Evolutionary conservation across 2,329 filamentous ascomycete species (phyloP), one percentile per base, ranked within the genome.

Genomic region (Thielaviopsis musarum): DNA sequence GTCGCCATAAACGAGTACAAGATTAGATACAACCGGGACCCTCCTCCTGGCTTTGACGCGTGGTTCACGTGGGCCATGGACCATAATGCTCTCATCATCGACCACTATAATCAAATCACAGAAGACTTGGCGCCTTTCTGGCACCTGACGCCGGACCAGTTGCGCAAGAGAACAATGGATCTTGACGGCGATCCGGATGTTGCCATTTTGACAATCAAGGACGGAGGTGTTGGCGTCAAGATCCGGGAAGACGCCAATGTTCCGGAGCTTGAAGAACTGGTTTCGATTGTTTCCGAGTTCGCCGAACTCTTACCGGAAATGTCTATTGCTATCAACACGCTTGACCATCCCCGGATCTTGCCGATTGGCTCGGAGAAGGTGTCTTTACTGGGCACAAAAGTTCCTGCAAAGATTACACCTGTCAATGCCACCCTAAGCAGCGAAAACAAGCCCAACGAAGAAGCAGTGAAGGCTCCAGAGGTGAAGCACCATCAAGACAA

Each of bases 321-420:
- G 87, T 82, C 89, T 63, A 71, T 95, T 21, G 86, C 87, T 0
- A 87, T 95, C 72, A 95, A 95, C 67, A 75, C 87, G 21, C 80
- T 86, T 65, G 85, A 89, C 61, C 81, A 88, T 65, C 87, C 87
- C 1, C 77, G 86, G 48, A 80, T 91, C 1, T 75, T 90, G 9
- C 60, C 60, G 3, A 41, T 41, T 49, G 60, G 57, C 6, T 28
- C 45, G 1, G 56, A 61, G 24, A 38, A 52, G 13, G 24, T 58
- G 7, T 55, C 55, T 12, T 41, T 52, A 10, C 10, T 41, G 17
- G 6, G n/a, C 7, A 28, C 51, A 3, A 15, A n/a, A 17, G n/a
- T 21, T 22, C 15, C 21, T 6, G 38, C 38, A 22, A 41, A 55
- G 12, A 19, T 26, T 22, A 6, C 24, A 17, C 19, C 38, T 7